Conservation (phyloP, 768 basidiomycete species). For the Sutorius australiensis region DNA sequence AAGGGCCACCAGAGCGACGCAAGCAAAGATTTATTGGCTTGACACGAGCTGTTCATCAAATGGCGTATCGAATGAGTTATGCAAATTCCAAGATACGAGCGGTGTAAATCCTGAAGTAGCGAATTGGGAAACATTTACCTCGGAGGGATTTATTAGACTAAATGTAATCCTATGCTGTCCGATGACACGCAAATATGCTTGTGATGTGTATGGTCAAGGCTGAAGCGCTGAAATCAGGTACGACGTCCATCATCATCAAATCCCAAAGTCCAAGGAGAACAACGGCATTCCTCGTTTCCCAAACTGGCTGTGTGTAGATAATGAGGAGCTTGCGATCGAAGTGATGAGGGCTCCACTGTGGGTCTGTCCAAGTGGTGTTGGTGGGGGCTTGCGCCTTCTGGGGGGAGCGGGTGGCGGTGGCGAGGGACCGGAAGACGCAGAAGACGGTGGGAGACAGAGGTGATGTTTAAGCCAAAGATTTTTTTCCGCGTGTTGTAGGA, state of each 20-base stretch:
- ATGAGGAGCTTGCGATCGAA: constrained; percentile 46
- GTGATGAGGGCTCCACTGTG: constrained; percentile 56
- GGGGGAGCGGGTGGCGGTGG: constrained; percentile 63
- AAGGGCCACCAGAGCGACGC: neutral
- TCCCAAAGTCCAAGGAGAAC: constrained; percentile 2
- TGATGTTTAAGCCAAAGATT: constrained; percentile 14
- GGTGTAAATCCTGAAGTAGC: constrained; percentile 6
- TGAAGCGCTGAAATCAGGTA: constrained; percentile 7
- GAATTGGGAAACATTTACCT: constrained; percentile 7
- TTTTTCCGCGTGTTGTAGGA: constrained; percentile 18
- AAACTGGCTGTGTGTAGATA: constrained; percentile 17
- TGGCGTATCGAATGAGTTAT: neutral
- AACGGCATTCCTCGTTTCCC: constrained; percentile 13
- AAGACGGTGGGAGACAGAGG: constrained; percentile 16
- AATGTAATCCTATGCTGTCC: constrained; percentile 23
- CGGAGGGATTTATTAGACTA: constrained; percentile 11
- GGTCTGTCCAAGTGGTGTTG: constrained; percentile 52
- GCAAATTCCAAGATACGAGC: neutral
- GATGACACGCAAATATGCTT: constrained; percentile 18
- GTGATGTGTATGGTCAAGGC: constrained; percentile 11
- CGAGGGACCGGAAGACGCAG: constrained; percentile 16
- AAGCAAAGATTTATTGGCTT: neutral
- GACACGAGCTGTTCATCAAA: neutral
- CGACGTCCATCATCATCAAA: constrained; percentile 4
- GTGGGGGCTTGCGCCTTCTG: constrained; percentile 68